These are phyloP conservation scores for Teratosphaeriaceae sp. DNA, from an alignment of 2,329 filamentous ascomycete species.

Conservation along the genomic window DNA sequence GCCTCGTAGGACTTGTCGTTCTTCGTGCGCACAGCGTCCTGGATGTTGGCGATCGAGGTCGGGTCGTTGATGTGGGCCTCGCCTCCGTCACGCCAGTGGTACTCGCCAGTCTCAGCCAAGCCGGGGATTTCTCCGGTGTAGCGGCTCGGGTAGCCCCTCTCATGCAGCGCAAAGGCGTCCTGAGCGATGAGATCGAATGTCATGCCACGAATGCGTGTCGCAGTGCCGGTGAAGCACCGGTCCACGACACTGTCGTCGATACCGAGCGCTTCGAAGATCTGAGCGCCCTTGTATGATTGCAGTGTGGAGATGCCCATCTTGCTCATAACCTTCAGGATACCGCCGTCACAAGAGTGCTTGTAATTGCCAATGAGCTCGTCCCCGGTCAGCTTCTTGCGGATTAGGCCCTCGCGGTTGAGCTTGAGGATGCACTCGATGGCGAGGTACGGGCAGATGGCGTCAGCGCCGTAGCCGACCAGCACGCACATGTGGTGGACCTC, in stretches of 20 bases:
- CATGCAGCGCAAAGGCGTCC: constrained; percentile 90
- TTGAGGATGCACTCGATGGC: constrained; percentile 96
- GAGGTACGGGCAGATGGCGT: constrained; percentile 91
- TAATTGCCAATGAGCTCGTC: constrained; percentile 89
- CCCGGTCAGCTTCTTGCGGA: constrained; percentile 79
- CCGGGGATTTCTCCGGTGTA: constrained; percentile 70
- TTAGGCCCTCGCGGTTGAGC: constrained; percentile 87
- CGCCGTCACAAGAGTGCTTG: constrained; percentile 92
- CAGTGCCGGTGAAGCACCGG: constrained; percentile 89
- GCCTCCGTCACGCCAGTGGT: constrained; percentile 96
- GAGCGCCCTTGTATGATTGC: constrained; percentile 93
- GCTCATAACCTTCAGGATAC: constrained; percentile 97
- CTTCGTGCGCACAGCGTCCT: constrained; percentile 92
- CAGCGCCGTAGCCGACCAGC: constrained; percentile 89
- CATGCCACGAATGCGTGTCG: constrained; percentile 87
- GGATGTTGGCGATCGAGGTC: constrained; percentile 89
- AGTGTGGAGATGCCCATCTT: constrained; percentile 99
- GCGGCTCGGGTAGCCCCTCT: constrained; percentile 81
- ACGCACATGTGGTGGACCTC: constrained; percentile 99
- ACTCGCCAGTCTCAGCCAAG: constrained; percentile 87
- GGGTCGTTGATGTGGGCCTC: constrained; percentile 95
- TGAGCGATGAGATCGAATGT: constrained; percentile 92
- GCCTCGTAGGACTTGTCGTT: constrained; percentile 98
- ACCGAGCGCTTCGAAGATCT: constrained; percentile 95
- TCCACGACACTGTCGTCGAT: constrained; percentile 89